Percentiles rank a stretch among this genome's conserved stretches.
Evolutionary conservation across 2,329 filamentous ascomycete species (phyloP).

Genomic region (Paraconiothyrium sp.): DNA sequence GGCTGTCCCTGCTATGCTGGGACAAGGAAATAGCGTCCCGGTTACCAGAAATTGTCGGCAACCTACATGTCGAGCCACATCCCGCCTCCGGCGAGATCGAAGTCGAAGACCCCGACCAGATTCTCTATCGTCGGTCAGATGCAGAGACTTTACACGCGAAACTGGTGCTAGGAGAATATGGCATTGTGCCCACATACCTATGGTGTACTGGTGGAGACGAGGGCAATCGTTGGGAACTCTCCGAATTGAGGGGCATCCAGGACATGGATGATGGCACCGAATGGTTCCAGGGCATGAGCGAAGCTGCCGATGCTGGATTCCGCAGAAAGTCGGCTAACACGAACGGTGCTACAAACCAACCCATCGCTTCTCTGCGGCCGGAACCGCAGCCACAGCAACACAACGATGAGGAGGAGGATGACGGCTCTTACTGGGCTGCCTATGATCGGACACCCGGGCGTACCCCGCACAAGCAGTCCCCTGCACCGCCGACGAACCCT

Average conservation of each 20-base stretch:
- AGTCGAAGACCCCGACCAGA: constrained; percentile 71
- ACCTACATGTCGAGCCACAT: constrained; percentile 77
- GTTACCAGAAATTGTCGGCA: constrained; percentile 69
- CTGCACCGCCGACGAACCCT: constrained; percentile 62
- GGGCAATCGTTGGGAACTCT: constrained; percentile 75
- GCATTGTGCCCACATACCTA: constrained; percentile 71
- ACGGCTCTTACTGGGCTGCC: constrained; percentile 85
- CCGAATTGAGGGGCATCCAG: constrained; percentile 70
- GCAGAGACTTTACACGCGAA: constrained; percentile 77
- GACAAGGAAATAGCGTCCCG: constrained; percentile 65
- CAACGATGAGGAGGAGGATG: constrained; percentile 72
- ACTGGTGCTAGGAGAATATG: constrained; percentile 69
- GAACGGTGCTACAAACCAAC: constrained; percentile 27
- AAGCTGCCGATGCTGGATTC: constrained; percentile 66
- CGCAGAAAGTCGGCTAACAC: constrained; percentile 36
- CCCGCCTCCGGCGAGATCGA: constrained; percentile 83
- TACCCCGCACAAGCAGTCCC: constrained; percentile 64
- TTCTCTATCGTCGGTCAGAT: constrained; percentile 75
- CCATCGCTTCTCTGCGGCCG: constrained; percentile 20
- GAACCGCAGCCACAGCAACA: constrained; percentile 25
- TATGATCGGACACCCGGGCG: constrained; percentile 72
- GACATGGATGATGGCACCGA: constrained; percentile 66
- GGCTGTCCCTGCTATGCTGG: constrained; percentile 79
- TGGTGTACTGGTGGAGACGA: constrained; percentile 74
- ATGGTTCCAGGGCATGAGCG: constrained; percentile 66